These are phyloP conservation scores for Coemansia sp. DNA, from an alignment of 192 early-diverging fungal genomes.

Conservation along the genomic window DNA sequence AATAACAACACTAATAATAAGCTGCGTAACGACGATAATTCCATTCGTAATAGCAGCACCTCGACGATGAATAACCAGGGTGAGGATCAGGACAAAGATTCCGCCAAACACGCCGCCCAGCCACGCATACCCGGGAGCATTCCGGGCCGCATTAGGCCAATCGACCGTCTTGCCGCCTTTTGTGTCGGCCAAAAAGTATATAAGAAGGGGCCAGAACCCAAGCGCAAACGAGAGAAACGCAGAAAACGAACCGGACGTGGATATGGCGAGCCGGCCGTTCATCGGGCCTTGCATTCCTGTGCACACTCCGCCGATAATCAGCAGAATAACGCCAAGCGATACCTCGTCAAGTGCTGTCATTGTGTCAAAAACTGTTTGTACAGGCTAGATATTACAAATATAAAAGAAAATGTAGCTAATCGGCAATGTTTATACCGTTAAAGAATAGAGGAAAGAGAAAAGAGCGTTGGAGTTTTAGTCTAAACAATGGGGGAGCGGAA, in stretches of 20 bases:
- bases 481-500: background rate
- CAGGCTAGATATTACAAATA: slow-evolving; percentile 11
- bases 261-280: slow-evolving; percentile 49
- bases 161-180: slow-evolving; percentile 48
- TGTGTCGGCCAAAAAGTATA: slow-evolving; percentile 52
- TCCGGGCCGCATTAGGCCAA: slow-evolving; percentile 27
- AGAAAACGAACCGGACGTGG: slow-evolving; percentile 47
- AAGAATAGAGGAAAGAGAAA: slow-evolving; percentile 6
- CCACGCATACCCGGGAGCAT: slow-evolving; percentile 45
- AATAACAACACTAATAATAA: slow-evolving; percentile 50
- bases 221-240: slow-evolving; percentile 51
- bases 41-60: slow-evolving; percentile 54
- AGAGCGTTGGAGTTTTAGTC: background rate
- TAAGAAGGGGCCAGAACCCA: slow-evolving; percentile 54
- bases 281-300: slow-evolving; percentile 51
- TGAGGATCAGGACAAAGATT: slow-evolving; percentile 51
- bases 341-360: slow-evolving; percentile 36
- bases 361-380: slow-evolving; percentile 4
- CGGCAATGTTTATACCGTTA: background rate
- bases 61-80: slow-evolving; percentile 51
- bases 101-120: slow-evolving; percentile 50
- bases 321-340: slow-evolving; percentile 41
- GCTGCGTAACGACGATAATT: slow-evolving; percentile 50
- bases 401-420: background rate
- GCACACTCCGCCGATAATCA: slow-evolving; percentile 52